These are phyloP conservation scores for Talaromyces verruculosus DNA, from an alignment of 2,329 filamentous ascomycete species.

Conservation along the genomic window DNA sequence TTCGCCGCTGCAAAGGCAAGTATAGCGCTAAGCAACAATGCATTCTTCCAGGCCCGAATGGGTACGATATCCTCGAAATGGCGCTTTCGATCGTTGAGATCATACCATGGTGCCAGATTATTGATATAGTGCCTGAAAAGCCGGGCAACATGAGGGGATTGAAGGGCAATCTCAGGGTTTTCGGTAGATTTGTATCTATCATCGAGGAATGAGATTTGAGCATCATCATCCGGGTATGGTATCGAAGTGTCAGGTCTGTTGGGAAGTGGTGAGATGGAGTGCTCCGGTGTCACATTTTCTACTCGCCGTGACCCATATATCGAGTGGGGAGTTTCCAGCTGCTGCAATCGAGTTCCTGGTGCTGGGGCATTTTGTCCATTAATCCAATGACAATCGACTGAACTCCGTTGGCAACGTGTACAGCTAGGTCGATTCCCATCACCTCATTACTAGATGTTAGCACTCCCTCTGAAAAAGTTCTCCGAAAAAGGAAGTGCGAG, in stretches of 20 bases:
- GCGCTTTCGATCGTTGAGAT: conserved; percentile 44
- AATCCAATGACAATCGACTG: background rate
- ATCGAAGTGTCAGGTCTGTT: background rate
- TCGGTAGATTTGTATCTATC: background rate
- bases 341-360: background rate
- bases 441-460: background rate
- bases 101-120: conserved; percentile 49
- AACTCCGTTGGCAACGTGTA: background rate
- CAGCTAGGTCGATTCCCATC: background rate
- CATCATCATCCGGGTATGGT: background rate
- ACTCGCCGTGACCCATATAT: background rate
- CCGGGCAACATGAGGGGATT: background rate
- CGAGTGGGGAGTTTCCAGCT: background rate
- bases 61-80: conserved; percentile 43
- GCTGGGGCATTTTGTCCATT: background rate
- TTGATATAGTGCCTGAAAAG: conserved; percentile 44
- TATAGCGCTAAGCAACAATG: conserved; percentile 48
- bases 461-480: background rate
- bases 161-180: background rate
- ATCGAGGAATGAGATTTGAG: background rate
- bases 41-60: conserved; percentile 38
- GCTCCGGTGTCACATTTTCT: background rate
- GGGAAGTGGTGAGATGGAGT: background rate
- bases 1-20: conserved; percentile 50
- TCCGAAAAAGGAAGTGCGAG: background rate